phyloP scores from a whole-genome alignment of 176 grass and related monocot genomes.

The Elaeis guineensis region DNA sequence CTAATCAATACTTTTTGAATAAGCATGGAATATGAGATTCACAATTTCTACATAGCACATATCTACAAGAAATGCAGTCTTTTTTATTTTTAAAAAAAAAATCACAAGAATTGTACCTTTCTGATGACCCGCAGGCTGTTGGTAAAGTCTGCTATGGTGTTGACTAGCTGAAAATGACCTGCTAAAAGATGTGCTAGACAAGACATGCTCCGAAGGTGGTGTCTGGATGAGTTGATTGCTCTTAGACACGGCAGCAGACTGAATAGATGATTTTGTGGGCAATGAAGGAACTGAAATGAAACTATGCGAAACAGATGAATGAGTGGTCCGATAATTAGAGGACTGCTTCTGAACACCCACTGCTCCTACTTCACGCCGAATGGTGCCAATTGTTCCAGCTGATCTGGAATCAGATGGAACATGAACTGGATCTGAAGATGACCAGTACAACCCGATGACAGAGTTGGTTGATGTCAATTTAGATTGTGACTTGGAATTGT shows the following conservation, averaged over 20 bases:
- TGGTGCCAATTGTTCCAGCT: constrained; percentile 28
- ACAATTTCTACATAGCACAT: too few species aligned
- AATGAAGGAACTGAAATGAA: constrained; percentile 24
- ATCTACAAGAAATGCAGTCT: too few species aligned
- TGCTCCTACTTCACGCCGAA: constrained; percentile 30
- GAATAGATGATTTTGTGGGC: constrained; percentile 23
- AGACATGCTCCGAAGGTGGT: constrained; percentile 16
- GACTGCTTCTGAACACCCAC: constrained; percentile 26
- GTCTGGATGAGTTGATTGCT: constrained; percentile 30
- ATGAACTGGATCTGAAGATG: constrained; percentile 34
- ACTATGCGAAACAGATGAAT: constrained; percentile 22
- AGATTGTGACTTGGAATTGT: constrained; percentile 28
- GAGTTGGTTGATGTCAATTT: constrained; percentile 37
- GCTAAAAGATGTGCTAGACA: constrained; percentile 32
- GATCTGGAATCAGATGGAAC: constrained; percentile 22
- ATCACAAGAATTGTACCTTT: constrained; percentile 40
- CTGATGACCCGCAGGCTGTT: constrained; percentile 27
- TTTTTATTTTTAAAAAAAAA: too few species aligned
- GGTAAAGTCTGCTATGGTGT: constrained; percentile 34
- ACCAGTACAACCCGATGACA: constrained; percentile 24
- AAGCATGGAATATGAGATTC: too few species aligned
- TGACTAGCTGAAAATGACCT: constrained; percentile 30
- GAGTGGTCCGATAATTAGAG: constrained; percentile 20
- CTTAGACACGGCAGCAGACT: constrained; percentile 32
- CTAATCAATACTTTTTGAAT: too few species aligned